Evolutionary conservation across 78 protist species (phyloP).

Genomic region (Dictyostelium firmibasis): DNA sequence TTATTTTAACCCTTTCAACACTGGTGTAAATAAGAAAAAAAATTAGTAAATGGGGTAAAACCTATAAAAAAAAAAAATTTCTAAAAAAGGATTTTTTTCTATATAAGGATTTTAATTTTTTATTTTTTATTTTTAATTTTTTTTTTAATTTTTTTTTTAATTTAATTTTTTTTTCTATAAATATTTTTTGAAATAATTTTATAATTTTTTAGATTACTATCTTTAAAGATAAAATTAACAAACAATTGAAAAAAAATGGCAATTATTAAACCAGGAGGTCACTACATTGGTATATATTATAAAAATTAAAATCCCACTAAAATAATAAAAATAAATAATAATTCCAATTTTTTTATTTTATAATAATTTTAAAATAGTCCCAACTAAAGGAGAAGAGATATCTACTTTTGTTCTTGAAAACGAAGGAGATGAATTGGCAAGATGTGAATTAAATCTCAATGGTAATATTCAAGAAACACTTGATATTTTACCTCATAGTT

Average conservation of each 20-base stretch:
- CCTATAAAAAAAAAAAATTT: too few species aligned
- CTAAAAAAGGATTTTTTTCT: too few species aligned
- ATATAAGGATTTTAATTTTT: too few species aligned
- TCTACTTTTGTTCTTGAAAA: neutral
- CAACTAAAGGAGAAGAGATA: neutral
- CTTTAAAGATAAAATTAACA: neutral
- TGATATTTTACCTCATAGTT: neutral
- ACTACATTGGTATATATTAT: neutral
- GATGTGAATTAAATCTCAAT: neutral
- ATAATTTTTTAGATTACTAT: neutral
- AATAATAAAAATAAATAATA: neutral
- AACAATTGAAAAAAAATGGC: neutral
- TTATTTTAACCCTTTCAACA: too few species aligned
- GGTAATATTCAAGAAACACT: neutral
- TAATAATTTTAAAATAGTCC: too few species aligned
- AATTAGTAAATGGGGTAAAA: too few species aligned
- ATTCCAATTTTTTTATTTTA: neutral
- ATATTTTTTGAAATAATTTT: neutral
- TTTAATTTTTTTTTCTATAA: too few species aligned
- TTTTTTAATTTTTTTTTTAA: too few species aligned
- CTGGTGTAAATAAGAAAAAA: too few species aligned
- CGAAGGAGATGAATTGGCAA: neutral
- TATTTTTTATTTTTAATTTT: too few species aligned
- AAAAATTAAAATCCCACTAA: neutral
- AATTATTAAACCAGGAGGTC: neutral